phyloP scores from a whole-genome alignment of 768 basidiomycete species.

The Lentinula guzmanii region DNA sequence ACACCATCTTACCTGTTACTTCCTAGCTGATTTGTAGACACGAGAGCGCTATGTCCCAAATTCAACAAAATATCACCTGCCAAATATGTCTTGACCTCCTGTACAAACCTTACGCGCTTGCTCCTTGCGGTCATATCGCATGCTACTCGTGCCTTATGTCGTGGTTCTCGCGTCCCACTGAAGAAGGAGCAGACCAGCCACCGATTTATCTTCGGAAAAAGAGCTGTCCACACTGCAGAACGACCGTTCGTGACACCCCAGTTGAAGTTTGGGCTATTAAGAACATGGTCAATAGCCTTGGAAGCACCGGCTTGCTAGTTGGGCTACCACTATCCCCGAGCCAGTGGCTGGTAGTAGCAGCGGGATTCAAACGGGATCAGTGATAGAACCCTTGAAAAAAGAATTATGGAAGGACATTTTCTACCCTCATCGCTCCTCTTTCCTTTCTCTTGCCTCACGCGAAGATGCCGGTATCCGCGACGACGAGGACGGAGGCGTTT shows the following conservation, averaged over 20 bases:
- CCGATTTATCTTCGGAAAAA: conserved; percentile 30
- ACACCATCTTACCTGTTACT: background rate
- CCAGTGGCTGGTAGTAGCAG: conserved; percentile 9
- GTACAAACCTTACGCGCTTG: conserved; percentile 65
- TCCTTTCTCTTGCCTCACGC: background rate
- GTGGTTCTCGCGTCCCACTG: conserved; percentile 59
- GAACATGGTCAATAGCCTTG: conserved; percentile 47
- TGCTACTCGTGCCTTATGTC: conserved; percentile 68
- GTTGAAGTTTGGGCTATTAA: conserved; percentile 72
- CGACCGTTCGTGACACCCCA: conserved; percentile 50
- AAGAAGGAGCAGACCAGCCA: conserved; percentile 38
- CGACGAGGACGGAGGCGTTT: conserved; percentile 70
- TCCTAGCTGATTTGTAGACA: conserved; percentile 46
- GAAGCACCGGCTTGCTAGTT: conserved; percentile 46
- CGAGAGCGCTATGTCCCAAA: conserved; percentile 41
- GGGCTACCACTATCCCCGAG: conserved; percentile 17
- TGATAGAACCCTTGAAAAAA: background rate
- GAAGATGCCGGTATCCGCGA: conserved; percentile 62
- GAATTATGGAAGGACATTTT: conserved; percentile 73
- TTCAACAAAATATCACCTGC: conserved; percentile 65
- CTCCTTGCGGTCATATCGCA: conserved; percentile 71
- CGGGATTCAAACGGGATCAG: conserved; percentile 12
- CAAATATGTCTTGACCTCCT: conserved; percentile 77
- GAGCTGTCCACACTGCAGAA: conserved; percentile 74
- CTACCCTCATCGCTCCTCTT: conserved; percentile 21